phyloP scores from a whole-genome alignment of 768 basidiomycete genomes.

The Boletus bicolor region DNA sequence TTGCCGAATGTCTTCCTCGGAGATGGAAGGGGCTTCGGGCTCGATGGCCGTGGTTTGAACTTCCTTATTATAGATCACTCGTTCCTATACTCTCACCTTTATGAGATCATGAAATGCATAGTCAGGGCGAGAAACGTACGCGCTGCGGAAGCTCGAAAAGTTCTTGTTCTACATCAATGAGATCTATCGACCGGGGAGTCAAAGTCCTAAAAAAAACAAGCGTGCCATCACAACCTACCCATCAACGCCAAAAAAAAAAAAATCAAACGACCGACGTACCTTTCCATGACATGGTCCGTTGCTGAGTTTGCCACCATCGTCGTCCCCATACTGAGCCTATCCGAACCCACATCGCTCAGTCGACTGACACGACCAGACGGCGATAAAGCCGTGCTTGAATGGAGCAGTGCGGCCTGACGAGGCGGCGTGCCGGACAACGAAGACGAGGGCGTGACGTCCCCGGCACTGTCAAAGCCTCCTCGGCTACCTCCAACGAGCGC shows the following conservation, averaged over 20 bases:
- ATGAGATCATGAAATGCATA: background rate
- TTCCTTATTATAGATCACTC: slow-evolving; percentile 81
- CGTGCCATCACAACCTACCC: slow-evolving; percentile 3
- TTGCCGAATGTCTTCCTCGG: slow-evolving; percentile 75
- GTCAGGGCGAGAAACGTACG: slow-evolving; percentile 38
- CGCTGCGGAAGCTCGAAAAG: slow-evolving; percentile 87
- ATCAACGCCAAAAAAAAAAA: background rate
- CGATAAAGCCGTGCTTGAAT: slow-evolving; percentile 37
- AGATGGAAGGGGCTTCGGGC: slow-evolving; percentile 44
- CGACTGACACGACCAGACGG: slow-evolving; percentile 65
- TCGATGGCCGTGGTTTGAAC: slow-evolving; percentile 73
- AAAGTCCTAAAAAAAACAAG: slow-evolving; percentile 42
- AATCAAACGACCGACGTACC: slow-evolving; percentile 41
- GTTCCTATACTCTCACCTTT: slow-evolving; percentile 47
- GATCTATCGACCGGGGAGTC: slow-evolving; percentile 64
- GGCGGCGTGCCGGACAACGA: slow-evolving; percentile 73
- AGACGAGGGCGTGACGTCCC: slow-evolving; percentile 63
- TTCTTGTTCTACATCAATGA: slow-evolving; percentile 88
- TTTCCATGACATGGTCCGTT: slow-evolving; percentile 67
- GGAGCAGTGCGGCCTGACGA: slow-evolving; percentile 35
- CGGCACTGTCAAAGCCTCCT: slow-evolving; percentile 51
- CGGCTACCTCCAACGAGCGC: slow-evolving; percentile 47
- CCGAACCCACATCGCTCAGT: slow-evolving; percentile 63
- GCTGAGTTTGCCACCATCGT: slow-evolving; percentile 49
- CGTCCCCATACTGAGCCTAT: slow-evolving; percentile 42